Conservation (phyloP, 306 rosid genomes). For the Casuarina cunninghamiana region DNA sequence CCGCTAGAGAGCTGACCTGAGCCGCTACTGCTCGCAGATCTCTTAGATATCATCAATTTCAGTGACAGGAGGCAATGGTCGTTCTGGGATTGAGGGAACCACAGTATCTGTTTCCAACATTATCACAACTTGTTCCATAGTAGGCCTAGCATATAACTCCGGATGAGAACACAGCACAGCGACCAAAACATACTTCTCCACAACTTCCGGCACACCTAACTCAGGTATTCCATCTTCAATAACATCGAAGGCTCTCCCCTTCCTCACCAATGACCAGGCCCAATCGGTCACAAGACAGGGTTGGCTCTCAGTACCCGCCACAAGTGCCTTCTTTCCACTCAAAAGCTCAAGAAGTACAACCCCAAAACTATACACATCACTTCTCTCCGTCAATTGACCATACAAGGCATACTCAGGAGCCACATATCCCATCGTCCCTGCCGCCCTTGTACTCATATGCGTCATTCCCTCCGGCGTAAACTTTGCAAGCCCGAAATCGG, state of each 20-base stretch:
- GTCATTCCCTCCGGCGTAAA: constrained; percentile 92
- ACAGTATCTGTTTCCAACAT: constrained; percentile 82
- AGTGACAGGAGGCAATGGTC: constrained; percentile 77
- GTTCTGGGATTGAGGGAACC: constrained; percentile 72
- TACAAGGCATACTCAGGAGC: constrained; percentile 97
- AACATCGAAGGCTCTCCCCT: constrained; percentile 68
- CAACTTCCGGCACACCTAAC: constrained; percentile 53
- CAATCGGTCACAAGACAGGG: constrained; percentile 72
- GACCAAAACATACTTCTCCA: constrained; percentile 82
- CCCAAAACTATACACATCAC: constrained; percentile 88
- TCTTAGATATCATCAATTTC: constrained; percentile 66
- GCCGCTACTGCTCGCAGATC: constrained; percentile 54
- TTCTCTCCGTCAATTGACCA: constrained; percentile 90
- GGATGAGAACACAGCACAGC: constrained; percentile 95
- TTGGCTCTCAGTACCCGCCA: constrained; percentile 43
- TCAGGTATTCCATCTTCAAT: constrained; percentile 76
- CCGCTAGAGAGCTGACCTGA: constrained; percentile 58
- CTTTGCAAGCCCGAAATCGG: constrained; percentile 92
- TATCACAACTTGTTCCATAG: constrained; percentile 95
- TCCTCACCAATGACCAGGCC: constrained; percentile 87
- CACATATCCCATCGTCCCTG: constrained; percentile 96
- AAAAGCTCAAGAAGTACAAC: constrained; percentile 90
- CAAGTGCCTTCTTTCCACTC: constrained; percentile 91
- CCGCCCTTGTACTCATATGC: constrained; percentile 92
- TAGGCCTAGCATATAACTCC: constrained; percentile 86